phyloP scores from a whole-genome alignment of 257 asterid species.

The Eustoma russellianum region DNA sequence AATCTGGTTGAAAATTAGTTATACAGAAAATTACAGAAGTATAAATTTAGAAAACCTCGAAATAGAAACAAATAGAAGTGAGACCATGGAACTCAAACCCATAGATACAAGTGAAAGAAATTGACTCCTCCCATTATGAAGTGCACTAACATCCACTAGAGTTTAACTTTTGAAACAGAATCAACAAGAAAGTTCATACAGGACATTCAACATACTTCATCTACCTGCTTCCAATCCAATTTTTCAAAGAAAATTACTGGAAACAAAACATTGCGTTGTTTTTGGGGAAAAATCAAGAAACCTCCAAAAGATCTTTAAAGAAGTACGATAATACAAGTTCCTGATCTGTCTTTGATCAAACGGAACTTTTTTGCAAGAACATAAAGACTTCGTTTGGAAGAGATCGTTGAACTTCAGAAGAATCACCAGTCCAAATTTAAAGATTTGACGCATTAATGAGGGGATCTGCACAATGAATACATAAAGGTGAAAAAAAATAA shows the following conservation, averaged over 20 bases:
- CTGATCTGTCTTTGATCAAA: slow-evolving; percentile 55
- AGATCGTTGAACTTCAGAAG: slow-evolving; percentile 90
- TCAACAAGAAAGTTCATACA: too few species aligned
- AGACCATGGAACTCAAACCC: too few species aligned
- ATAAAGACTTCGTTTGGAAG: slow-evolving; percentile 81
- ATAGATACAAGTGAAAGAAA: neutral
- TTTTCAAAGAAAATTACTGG: slow-evolving; percentile 24
- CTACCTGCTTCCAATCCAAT: slow-evolving; percentile 26
- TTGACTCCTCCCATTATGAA: neutral
- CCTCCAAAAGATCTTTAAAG: slow-evolving; percentile 11
- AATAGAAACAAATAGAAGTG: too few species aligned
- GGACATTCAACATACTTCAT: slow-evolving; percentile 7
- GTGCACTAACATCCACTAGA: slow-evolving; percentile 2
- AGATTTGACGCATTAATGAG: slow-evolving; percentile 66
- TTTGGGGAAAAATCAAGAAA: slow-evolving; percentile 44
- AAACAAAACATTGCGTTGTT: slow-evolving; percentile 31
- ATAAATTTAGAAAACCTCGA: too few species aligned
- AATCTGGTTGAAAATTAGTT: too few species aligned
- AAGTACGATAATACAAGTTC: slow-evolving; percentile 44
- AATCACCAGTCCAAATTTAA: slow-evolving; percentile 95
- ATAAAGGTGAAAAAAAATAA: slow-evolving; percentile 35
- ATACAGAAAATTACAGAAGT: too few species aligned
- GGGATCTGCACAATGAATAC: slow-evolving; percentile 94
- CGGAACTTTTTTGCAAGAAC: slow-evolving; percentile 50
- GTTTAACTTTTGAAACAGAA: slow-evolving; percentile 2